A percentile compares a stretch with the other conserved stretches of the same genome.
These are phyloP conservation scores for Colletotrichum spaethianum DNA, from an alignment of 2,329 filamentous ascomycete genomes.

Conservation along the genomic window DNA sequence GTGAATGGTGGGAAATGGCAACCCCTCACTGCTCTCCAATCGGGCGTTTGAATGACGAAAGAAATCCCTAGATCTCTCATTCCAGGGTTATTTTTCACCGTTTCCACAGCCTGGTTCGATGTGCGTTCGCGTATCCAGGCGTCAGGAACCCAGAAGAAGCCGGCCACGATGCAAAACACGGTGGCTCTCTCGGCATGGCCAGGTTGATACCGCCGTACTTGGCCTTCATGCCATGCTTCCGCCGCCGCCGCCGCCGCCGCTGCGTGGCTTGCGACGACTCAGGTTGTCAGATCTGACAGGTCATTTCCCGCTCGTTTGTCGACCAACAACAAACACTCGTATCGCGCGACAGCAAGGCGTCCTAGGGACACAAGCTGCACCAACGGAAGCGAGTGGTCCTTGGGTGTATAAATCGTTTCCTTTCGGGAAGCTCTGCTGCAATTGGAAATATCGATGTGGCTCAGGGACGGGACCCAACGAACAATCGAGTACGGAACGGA, in stretches of 20 bases:
- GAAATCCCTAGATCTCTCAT: slow-evolving; percentile 9
- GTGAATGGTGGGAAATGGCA: slow-evolving; percentile 2
- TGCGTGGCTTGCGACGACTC: slow-evolving; percentile 27
- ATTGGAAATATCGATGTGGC: background rate
- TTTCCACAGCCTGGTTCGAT: slow-evolving; percentile 15
- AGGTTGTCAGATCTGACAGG: slow-evolving; percentile 37
- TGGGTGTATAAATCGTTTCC: background rate
- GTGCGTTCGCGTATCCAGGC: slow-evolving; percentile 5
- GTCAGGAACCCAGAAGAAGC: background rate
- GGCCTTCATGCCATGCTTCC: slow-evolving; percentile 2
- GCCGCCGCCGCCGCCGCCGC: slow-evolving; percentile 3
- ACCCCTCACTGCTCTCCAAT: slow-evolving; percentile 7
- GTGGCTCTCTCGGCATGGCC: background rate
- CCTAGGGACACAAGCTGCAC: slow-evolving; percentile 1
- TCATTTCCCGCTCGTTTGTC: slow-evolving; percentile 33
- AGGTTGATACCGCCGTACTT: slow-evolving; percentile 5
- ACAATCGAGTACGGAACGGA: slow-evolving; percentile 10
- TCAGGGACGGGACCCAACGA: background rate
- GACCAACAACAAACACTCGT: slow-evolving; percentile 25
- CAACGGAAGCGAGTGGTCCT: background rate
- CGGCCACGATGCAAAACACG: slow-evolving; percentile 11
- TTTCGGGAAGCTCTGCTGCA: background rate
- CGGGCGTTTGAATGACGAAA: slow-evolving; percentile 12
- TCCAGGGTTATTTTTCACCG: slow-evolving; percentile 24
- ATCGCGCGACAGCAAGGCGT: slow-evolving; percentile 13